Percentiles rank a stretch among this genome's conserved stretches.
Conservation (phyloP, 352 stramenopile species). For the Plasmopara muralis region DNA sequence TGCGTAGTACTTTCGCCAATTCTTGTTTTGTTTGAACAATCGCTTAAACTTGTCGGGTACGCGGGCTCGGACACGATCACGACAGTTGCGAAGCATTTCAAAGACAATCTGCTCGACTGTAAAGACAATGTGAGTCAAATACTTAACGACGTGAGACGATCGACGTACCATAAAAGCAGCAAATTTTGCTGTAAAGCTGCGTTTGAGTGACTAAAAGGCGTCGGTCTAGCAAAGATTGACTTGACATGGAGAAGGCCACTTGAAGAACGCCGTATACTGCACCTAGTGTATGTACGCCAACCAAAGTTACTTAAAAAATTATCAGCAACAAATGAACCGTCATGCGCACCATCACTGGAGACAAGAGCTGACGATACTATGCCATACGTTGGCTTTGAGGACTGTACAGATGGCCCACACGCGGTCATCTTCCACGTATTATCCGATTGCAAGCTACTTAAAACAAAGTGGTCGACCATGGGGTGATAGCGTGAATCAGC, state of each 20-base stretch:
- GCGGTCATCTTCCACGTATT: slow-evolving; percentile 6
- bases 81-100: slow-evolving; percentile 51
- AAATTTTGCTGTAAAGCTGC: slow-evolving; percentile 31
- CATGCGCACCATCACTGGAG: slow-evolving; percentile 30
- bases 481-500: slow-evolving; percentile 51
- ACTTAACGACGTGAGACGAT: neutral
- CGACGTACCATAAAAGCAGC: slow-evolving; percentile 39
- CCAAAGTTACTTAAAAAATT: no score
- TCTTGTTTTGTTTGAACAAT: slow-evolving; percentile 71
- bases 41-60: slow-evolving; percentile 43
- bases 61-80: slow-evolving; percentile 39
- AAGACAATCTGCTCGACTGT: slow-evolving; percentile 60
- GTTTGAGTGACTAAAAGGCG: slow-evolving; percentile 19
- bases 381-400: slow-evolving; percentile 20
- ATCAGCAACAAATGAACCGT: no score
- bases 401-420: neutral
- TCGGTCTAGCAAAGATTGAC: slow-evolving; percentile 11
- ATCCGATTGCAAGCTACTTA: slow-evolving; percentile 19
- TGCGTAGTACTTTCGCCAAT: slow-evolving; percentile 66
- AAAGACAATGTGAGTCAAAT: neutral
- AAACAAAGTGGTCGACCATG: slow-evolving; percentile 54
- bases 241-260: slow-evolving; percentile 30
- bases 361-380: slow-evolving; percentile 44
- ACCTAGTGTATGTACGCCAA: slow-evolving; percentile 10
- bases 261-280: slow-evolving; percentile 47